These are phyloP conservation scores for Vigna mungo DNA, from an alignment of 306 rosid genomes.

Conservation along the genomic window DNA sequence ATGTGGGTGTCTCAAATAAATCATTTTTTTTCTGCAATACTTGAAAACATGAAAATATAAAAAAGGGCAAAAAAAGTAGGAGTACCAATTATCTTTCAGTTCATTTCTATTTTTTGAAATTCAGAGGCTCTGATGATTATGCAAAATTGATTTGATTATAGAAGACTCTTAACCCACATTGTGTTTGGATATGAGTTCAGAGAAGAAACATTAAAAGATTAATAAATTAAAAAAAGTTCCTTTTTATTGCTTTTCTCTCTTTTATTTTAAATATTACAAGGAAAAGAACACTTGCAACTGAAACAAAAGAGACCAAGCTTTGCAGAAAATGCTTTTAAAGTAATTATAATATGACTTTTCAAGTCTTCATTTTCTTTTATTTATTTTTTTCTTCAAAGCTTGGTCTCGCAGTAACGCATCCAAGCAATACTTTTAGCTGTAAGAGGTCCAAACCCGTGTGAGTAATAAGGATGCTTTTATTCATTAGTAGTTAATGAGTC, in stretches of 20 bases:
- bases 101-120: neutral
- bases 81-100: neutral
- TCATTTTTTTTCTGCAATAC: neutral
- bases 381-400: too few relatives aligned
- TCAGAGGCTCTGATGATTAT: constrained; percentile 10
- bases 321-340: too few relatives aligned
- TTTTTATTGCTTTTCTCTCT: neutral
- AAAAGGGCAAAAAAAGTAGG: neutral
- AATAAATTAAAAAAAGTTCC: neutral
- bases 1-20: too few relatives aligned
- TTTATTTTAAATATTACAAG: constrained; percentile 38
- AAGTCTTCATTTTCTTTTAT: too few relatives aligned
- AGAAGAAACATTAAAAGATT: neutral
- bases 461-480: too few relatives aligned
- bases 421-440: too few relatives aligned
- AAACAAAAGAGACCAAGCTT: neutral
- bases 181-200: constrained; percentile 4
- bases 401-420: too few relatives aligned
- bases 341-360: too few relatives aligned
- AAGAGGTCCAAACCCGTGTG: too few relatives aligned
- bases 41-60: neutral
- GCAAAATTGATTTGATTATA: constrained; percentile 12
- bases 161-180: neutral
- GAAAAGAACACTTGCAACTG: neutral
- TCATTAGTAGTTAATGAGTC: too few relatives aligned